These are phyloP conservation scores for Grifola frondosa DNA, from an alignment of 1,284 basidiomycete genomes.

Conservation along the genomic window DNA sequence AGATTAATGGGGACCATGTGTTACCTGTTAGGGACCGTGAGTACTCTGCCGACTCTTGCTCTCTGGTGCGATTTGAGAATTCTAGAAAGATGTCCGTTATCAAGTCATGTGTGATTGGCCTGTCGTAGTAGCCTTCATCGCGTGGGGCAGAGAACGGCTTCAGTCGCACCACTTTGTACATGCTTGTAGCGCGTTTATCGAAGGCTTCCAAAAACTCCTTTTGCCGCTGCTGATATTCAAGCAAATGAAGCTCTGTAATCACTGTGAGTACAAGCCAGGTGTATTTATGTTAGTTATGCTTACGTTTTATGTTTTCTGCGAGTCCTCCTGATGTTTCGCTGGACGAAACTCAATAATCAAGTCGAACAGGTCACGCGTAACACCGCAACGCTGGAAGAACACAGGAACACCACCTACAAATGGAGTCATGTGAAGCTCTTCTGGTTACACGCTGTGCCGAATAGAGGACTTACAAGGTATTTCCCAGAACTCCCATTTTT, in stretches of 20 bases:
- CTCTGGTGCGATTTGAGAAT: not conserved
- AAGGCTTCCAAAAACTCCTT: not conserved
- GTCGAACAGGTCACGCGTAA: constrained; percentile 1
- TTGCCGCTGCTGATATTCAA: not conserved
- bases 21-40: too few relatives aligned
- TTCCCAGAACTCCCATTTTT: constrained; percentile 8
- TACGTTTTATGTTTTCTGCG: constrained; percentile 2
- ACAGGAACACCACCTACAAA: constrained; percentile 1
- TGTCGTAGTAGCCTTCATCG: not conserved
- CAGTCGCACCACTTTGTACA: too few relatives aligned
- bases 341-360: constrained; percentile 3
- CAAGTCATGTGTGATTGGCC: not conserved
- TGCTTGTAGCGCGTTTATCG: too few relatives aligned
- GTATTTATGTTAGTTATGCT: not conserved
- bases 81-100: not conserved
- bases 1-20: too few relatives aligned
- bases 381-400: constrained; percentile 1
- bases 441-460: too few relatives aligned
- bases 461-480: constrained; percentile 9
- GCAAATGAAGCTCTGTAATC: constrained; percentile 4
- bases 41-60: not conserved
- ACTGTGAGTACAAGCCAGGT: too few relatives aligned
- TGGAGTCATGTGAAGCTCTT: not conserved
- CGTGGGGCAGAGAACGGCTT: too few relatives aligned
- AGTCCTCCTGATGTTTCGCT: not conserved